A percentile compares a stretch with the other conserved stretches of the same genome.
Evolutionary conservation across 768 basidiomycete genomes (phyloP).

Genomic region (Tephrocybe sp.): DNA sequence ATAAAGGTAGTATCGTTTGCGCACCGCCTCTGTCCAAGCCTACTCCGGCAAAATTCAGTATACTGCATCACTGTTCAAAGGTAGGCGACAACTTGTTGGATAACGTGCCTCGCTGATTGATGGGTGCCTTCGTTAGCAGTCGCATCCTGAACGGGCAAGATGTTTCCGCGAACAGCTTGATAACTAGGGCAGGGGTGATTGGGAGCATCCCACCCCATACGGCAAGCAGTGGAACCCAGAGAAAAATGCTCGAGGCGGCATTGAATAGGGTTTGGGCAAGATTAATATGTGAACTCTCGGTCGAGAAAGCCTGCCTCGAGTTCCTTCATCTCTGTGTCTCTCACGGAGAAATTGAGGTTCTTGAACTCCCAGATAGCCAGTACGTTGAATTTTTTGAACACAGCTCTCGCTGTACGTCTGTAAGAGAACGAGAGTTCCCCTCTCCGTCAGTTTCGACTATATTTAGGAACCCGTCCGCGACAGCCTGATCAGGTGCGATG

Average conservation of each 20-base stretch:
- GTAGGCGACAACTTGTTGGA: not conserved
- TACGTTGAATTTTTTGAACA: conserved; percentile 3
- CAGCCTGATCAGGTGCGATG: not conserved
- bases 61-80: not conserved
- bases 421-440: not conserved
- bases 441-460: not conserved
- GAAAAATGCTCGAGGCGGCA: conserved; percentile 3
- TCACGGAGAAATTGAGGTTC: conserved; percentile 8
- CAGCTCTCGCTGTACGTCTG: not conserved
- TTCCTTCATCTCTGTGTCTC: not conserved
- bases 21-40: conserved; percentile 18
- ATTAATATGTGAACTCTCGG: conserved; percentile 5
- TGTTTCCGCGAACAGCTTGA: not conserved
- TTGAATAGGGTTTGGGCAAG: conserved; percentile 1
- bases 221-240: conserved; percentile 4
- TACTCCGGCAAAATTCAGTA: not conserved
- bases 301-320: not conserved
- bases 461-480: conserved; percentile 15
- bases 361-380: conserved; percentile 20
- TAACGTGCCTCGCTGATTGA: not conserved
- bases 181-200: conserved; percentile 1
- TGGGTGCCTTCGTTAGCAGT: not conserved
- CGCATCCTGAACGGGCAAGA: not conserved
- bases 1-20: conserved; percentile 18
- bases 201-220: conserved; percentile 9